Evolutionary conservation across 495 filamentous ascomycete genomes (phyloP), one percentile per base, ranked within the genome.

Genomic region (Aspergillus funiculosus): DNA sequence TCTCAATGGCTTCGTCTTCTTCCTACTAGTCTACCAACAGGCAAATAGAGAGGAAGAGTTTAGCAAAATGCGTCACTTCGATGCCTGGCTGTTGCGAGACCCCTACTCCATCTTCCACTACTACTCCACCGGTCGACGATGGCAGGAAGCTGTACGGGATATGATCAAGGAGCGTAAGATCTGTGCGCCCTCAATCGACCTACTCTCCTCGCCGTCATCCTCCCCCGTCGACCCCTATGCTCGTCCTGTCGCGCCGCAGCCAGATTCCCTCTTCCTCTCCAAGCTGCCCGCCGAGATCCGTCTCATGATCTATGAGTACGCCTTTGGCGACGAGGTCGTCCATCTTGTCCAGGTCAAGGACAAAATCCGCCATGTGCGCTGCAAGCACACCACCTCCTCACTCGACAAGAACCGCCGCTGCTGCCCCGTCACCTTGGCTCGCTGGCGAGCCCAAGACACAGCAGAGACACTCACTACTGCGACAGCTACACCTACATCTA

Each of bases 251-350:
- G 24, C 54, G 29, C 21, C 56, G 1, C 68, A 68, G 42, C 11
- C 41, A 9, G 15, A 50, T 19, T 54, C 56, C 22, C 17, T 27
- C 6, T 51, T 71, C 34, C 45, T 71, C 32, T 36, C 44, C 22
- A 55, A 51, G 30, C 58, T 77, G 0, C 78, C 78, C 1, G 55
- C 66, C 6, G 78, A 82, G 57, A 66, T 82, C 43, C 73, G 78
- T 10, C 57, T 75, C 19, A 68, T 77, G 41, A 80, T 80, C 27
- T 80, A 75, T 58, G 54, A 58, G 11, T 72, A 77, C 42, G 70
- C 76, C 51, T 71, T 78, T 44, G 65, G 64, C 50, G 58, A 69
- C 36, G 58, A 65, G 10, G 65, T 59, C 35, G 50, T 72, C 7
- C 68, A 69, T 43, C 58, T 70, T 21, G 68, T 72, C 36, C 62